These are phyloP conservation scores for Oropetium thomaeum DNA, from an alignment of 176 grass and related monocot genomes.

Conservation along the genomic window DNA sequence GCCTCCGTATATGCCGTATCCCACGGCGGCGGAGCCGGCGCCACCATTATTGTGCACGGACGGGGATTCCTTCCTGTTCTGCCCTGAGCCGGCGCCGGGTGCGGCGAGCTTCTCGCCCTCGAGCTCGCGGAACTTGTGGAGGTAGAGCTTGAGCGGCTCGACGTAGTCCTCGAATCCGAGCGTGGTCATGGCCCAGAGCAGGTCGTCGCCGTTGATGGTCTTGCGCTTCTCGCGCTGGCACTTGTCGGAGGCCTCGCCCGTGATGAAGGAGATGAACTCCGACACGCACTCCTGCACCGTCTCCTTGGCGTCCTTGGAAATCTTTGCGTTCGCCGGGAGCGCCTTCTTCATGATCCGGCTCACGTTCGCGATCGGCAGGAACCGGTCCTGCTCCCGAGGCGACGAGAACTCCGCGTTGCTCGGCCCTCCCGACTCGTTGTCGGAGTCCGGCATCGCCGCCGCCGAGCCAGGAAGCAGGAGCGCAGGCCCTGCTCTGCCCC, in stretches of 20 bases:
- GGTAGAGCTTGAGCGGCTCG: slow-evolving; percentile 91
- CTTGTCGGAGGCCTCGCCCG: slow-evolving; percentile 96
- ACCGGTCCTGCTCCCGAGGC: slow-evolving; percentile 80
- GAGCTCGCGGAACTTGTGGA: slow-evolving; percentile 92
- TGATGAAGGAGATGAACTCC: slow-evolving; percentile 98
- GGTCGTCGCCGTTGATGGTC: slow-evolving; percentile 97
- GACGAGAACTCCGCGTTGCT: slow-evolving; percentile 49
- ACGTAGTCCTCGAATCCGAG: slow-evolving; percentile 96
- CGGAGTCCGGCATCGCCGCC: slow-evolving; percentile 71
- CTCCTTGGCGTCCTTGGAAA: slow-evolving; percentile 97
- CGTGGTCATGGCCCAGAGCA: slow-evolving; percentile 94
- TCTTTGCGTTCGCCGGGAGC: slow-evolving; percentile 89
- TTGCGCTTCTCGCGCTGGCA: slow-evolving; percentile 98
- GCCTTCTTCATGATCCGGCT: slow-evolving; percentile 99
- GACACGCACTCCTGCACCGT: slow-evolving; percentile 99
- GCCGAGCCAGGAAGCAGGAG: background rate
- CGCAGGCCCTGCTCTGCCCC: background rate
- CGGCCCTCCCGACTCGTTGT: slow-evolving; percentile 77
- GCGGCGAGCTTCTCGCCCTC: slow-evolving; percentile 67
- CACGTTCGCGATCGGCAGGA: slow-evolving; percentile 95
- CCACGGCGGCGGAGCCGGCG: background rate
- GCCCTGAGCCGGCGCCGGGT: slow-evolving; percentile 6
- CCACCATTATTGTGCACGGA: slow-evolving; percentile 33
- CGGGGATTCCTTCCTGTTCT: slow-evolving; percentile 4
- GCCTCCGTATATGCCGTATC: background rate